Conservation (phyloP, 2,329 filamentous ascomycete genomes). For the Neonectria ditissima region DNA sequence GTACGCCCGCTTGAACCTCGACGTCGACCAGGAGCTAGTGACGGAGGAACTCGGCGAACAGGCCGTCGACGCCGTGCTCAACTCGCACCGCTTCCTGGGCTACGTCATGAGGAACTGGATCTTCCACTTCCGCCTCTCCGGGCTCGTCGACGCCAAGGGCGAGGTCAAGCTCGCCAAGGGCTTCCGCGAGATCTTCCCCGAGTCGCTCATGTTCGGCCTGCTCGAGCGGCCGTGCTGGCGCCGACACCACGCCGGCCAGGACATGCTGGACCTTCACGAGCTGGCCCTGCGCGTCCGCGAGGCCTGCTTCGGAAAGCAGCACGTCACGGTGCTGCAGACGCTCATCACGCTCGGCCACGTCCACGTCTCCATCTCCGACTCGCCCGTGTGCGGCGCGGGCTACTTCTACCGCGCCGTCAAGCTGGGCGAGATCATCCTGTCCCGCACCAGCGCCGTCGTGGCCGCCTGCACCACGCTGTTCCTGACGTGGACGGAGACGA, state of each 20-base stretch:
- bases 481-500: conserved; percentile 49
- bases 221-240: conserved; percentile 51
- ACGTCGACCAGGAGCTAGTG: conserved; percentile 39
- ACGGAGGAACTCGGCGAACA: conserved; percentile 37
- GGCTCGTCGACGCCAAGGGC: conserved; percentile 44
- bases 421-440: conserved; percentile 48
- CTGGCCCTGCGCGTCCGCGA: conserved; percentile 51
- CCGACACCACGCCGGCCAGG: conserved; percentile 34
- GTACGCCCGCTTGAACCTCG: conserved; percentile 49
- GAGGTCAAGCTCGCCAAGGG: conserved; percentile 47
- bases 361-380: conserved; percentile 43
- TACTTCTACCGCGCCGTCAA: conserved; percentile 53
- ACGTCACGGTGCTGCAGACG: conserved; percentile 51
- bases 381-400: conserved; percentile 41
- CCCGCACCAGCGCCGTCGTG: conserved; percentile 48
- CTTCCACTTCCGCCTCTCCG: conserved; percentile 51
- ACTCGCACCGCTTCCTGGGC: conserved; percentile 46
- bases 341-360: conserved; percentile 52
- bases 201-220: conserved; percentile 51
- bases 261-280: conserved; percentile 47
- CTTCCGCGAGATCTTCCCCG: conserved; percentile 52
- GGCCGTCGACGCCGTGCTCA: conserved; percentile 42
- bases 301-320: conserved; percentile 52
- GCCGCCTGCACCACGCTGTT: conserved; percentile 52
- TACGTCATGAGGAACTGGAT: conserved; percentile 54